Conservation (phyloP, 331 rosid genomes). For the Cydonia oblonga region DNA sequence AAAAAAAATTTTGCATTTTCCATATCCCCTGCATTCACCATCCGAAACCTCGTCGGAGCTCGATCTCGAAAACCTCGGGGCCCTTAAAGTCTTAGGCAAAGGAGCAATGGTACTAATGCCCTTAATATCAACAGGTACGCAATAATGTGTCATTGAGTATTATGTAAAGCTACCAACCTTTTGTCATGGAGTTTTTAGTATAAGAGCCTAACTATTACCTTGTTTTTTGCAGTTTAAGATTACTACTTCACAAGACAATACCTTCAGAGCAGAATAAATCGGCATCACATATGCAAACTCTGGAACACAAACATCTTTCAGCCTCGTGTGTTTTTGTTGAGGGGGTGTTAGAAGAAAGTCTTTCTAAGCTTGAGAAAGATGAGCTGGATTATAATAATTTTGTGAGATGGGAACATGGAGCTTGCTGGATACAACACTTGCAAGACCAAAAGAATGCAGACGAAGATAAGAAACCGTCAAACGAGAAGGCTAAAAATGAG, state of each 20-base stretch:
- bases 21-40: too few relatives aligned
- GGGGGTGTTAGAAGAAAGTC: slow-evolving; percentile 55
- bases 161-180: background rate
- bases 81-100: too few relatives aligned
- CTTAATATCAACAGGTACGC: slow-evolving; percentile 79
- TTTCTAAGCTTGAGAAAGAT: slow-evolving; percentile 70
- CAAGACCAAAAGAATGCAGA: slow-evolving; percentile 79
- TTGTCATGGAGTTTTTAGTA: background rate
- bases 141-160: background rate
- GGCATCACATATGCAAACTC: slow-evolving; percentile 26
- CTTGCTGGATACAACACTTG: slow-evolving; percentile 99
- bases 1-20: too few relatives aligned
- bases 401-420: slow-evolving; percentile 98
- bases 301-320: slow-evolving; percentile 49
- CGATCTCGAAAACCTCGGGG: too few relatives aligned
- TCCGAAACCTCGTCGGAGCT: too few relatives aligned
- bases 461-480: slow-evolving; percentile 62
- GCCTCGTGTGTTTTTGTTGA: slow-evolving; percentile 49
- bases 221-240: slow-evolving; percentile 61
- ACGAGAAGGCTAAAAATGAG: slow-evolving; percentile 66
- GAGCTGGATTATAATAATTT: slow-evolving; percentile 37
- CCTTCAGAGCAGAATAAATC: slow-evolving; percentile 47
- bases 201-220: slow-evolving; percentile 12
- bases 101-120: slow-evolving; percentile 58
- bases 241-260: slow-evolving; percentile 54